Base-by-base conservation (phyloP, 768 basidiomycete genomes). In the Gloeopeniophorella convolvens region DNA sequence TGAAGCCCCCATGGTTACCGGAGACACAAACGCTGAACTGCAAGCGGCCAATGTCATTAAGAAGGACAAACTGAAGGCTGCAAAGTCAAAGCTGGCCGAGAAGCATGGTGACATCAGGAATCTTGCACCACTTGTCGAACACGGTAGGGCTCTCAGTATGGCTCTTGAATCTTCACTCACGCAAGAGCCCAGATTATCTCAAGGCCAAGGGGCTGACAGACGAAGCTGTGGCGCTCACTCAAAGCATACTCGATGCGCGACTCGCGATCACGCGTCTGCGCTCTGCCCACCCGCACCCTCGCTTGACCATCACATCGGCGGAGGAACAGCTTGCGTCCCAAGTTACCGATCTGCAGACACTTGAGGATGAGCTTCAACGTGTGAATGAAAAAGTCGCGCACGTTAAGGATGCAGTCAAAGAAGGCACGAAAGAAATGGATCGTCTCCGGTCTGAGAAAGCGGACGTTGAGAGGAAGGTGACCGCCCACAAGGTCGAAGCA, bases 171-270 rank as follows among this genome's bases (percentile, higher is more conserved):
- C 6, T 3, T 21, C 26, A 31, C 15, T 30, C 18, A 27, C 13
- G 7, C 16, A 40, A 45, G 16, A 18, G 28, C 20, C 2, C 51
- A 88, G 87, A 87, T 51, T 85, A 82, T 59, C 64, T 69, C 33
- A 76, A 74, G 54, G 75, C 81, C 0, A 78, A 76, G 35, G 64
- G 70, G 2, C 65, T 76, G 7, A 75, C 79, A 0, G 67, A 69
- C 20, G 76, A 78, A 53, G 82, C 83, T 1, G 69, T 79, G 18
- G 55, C 72, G 2, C 75, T 90, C 1, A 77, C 85, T 1, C 79
- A 86, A 49, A 77, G 87, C 63, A 90, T 94, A 58, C 76, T 89
- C 51, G 89, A 93, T 61, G 80, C 89, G 30, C 83, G 87, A 30
- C 76, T 92, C 4, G 78, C 84, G 1, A 73, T 94, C 31, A 83